Conservation (phyloP, 495 filamentous ascomycete genomes). For the Penicillium lagena region DNA sequence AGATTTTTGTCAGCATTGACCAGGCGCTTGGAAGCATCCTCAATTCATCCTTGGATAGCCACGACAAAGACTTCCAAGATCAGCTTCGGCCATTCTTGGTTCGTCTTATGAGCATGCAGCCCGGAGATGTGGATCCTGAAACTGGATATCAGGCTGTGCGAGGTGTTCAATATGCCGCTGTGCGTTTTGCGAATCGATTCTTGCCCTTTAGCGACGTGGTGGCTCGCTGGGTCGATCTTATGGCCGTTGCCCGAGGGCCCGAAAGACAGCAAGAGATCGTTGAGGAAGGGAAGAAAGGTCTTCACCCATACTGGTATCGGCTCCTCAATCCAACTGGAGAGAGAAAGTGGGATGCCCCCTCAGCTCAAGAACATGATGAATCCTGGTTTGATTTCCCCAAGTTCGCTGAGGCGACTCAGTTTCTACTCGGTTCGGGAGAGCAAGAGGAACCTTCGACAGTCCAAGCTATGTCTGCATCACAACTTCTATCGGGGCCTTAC, state of each 20-base stretch:
- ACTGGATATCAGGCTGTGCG: conserved; percentile 44
- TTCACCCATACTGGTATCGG: conserved; percentile 74
- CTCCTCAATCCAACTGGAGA: conserved; percentile 51
- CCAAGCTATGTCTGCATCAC: conserved; percentile 11
- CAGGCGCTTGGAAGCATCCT: conserved; percentile 77
- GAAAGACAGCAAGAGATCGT: conserved; percentile 70
- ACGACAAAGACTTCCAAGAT: conserved; percentile 36
- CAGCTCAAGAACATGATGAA: conserved; percentile 12
- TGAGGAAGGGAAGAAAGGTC: conserved; percentile 85
- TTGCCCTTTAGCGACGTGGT: conserved; percentile 70
- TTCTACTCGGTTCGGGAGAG: conserved; percentile 21
- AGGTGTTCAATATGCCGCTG: conserved; percentile 71
- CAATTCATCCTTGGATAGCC: conserved; percentile 44
- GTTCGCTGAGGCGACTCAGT: conserved; percentile 30
- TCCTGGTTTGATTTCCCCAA: conserved; percentile 39
- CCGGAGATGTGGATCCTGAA: conserved; percentile 38
- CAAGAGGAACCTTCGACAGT: conserved; percentile 13
- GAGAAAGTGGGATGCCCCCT: conserved; percentile 13
- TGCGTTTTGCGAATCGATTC: conserved; percentile 87
- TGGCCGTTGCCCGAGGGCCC: conserved; percentile 60
- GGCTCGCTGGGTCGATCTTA: conserved; percentile 81
- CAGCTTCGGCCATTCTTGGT: conserved; percentile 56
- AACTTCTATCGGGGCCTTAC: conserved; percentile 25
- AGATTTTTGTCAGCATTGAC: conserved; percentile 80
- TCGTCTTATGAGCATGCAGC: conserved; percentile 55